Percentiles rank a stretch among this genome's conserved stretches.
phyloP scores from a whole-genome alignment of 2,329 filamentous ascomycete genomes.

The Fusarium duplospermum region DNA sequence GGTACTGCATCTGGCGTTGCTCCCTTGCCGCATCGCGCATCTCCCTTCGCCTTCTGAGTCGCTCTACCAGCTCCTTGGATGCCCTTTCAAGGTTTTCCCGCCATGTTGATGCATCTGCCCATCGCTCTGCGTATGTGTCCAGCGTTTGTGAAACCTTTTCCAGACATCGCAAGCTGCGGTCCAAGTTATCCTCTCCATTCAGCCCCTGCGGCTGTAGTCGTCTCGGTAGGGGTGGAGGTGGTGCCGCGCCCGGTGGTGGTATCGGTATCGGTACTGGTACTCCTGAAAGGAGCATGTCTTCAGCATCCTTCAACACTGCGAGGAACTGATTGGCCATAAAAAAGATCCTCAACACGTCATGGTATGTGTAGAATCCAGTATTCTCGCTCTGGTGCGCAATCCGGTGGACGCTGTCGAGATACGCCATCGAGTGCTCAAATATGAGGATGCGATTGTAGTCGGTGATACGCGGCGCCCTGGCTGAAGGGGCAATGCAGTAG shows the following conservation, averaged over 20 bases:
- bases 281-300: conserved; percentile 67
- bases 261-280: conserved; percentile 58
- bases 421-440: conserved; percentile 88
- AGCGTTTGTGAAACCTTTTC: conserved; percentile 66
- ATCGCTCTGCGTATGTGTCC: conserved; percentile 67
- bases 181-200: conserved; percentile 61
- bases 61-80: conserved; percentile 58
- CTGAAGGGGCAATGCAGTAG: conserved; percentile 86
- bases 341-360: conserved; percentile 87
- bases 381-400: conserved; percentile 70
- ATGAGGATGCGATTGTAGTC: conserved; percentile 84
- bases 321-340: conserved; percentile 76
- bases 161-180: conserved; percentile 67
- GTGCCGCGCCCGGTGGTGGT: conserved; percentile 58
- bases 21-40: conserved; percentile 47
- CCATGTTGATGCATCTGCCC: conserved; percentile 68
- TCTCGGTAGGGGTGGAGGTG: conserved; percentile 65
- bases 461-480: conserved; percentile 76
- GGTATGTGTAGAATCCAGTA: conserved; percentile 81
- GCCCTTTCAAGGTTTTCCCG: conserved; percentile 64
- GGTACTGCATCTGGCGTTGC: conserved; percentile 52
- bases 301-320: conserved; percentile 68
- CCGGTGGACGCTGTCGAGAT: conserved; percentile 78
- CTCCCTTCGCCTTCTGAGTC: conserved; percentile 54
- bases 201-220: conserved; percentile 51